These are phyloP conservation scores for Fusarium odoratissimum DNA, from an alignment of 2,329 filamentous ascomycete species.

Conservation along the genomic window DNA sequence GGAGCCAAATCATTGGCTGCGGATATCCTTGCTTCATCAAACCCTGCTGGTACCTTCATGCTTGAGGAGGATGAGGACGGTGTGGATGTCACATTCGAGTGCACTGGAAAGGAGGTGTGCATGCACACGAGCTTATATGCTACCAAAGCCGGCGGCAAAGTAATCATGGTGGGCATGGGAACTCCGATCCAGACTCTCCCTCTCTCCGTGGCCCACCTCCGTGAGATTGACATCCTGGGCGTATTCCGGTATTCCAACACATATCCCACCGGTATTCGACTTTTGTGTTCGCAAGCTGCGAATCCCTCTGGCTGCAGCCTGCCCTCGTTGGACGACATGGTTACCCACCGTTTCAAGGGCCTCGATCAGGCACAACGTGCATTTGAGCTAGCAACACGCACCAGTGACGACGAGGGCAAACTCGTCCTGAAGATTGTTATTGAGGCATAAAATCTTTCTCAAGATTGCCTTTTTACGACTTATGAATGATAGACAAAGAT, in stretches of 20 bases:
- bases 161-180: conserved; percentile 85
- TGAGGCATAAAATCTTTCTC: conserved; percentile 55
- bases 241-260: conserved; percentile 84
- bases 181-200: conserved; percentile 80
- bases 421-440: conserved; percentile 80
- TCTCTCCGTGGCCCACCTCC: conserved; percentile 76
- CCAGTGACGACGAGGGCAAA: conserved; percentile 73
- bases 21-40: conserved; percentile 60
- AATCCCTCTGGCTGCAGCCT: conserved; percentile 58
- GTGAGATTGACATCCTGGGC: conserved; percentile 82
- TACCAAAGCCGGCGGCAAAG: conserved; percentile 75
- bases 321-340: conserved; percentile 74
- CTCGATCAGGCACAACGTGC: conserved; percentile 70
- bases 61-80: conserved; percentile 72
- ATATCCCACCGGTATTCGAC: conserved; percentile 75
- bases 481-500: conserved; percentile 38
- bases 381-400: conserved; percentile 77
- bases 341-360: conserved; percentile 79
- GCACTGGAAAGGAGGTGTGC: conserved; percentile 79
- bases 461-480: conserved; percentile 8
- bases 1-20: conserved; percentile 61
- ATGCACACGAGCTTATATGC: conserved; percentile 81
- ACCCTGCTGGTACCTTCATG: conserved; percentile 41
- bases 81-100: conserved; percentile 79
- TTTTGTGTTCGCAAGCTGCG: conserved; percentile 61